These are phyloP conservation scores for Neoscytalidium dimidiatum DNA, from an alignment of 2,329 filamentous ascomycete species.

Conservation along the genomic window DNA sequence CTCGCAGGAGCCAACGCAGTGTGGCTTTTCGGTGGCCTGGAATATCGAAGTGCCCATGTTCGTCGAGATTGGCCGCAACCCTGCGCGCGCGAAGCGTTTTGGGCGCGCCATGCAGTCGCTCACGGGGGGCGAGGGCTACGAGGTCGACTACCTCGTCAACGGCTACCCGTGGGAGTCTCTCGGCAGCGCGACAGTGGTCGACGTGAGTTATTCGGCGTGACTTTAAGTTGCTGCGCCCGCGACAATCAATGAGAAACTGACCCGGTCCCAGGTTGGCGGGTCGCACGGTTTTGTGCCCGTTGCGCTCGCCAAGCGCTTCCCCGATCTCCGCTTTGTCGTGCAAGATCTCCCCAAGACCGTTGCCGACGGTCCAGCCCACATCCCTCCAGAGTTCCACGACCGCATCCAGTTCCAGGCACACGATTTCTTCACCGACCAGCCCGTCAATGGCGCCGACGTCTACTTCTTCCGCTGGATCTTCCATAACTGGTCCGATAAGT, in stretches of 20 bases:
- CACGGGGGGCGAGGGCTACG: slow-evolving; percentile 22
- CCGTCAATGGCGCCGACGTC: slow-evolving; percentile 31
- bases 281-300: slow-evolving; percentile 23
- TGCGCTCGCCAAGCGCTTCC: slow-evolving; percentile 19
- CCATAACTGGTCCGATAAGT: slow-evolving; percentile 44
- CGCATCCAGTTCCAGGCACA: slow-evolving; percentile 25
- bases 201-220: slow-evolving; percentile 17
- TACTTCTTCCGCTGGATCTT: slow-evolving; percentile 43
- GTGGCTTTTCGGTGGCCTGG: slow-evolving; percentile 18
- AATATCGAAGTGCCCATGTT: slow-evolving; percentile 23
- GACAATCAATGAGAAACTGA: neutral
- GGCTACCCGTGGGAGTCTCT: slow-evolving; percentile 22
- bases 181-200: slow-evolving; percentile 21
- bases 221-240: neutral
- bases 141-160: slow-evolving; percentile 22
- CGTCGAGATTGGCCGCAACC: slow-evolving; percentile 21
- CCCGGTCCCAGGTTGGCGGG: slow-evolving; percentile 21
- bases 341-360: slow-evolving; percentile 25
- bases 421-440: slow-evolving; percentile 33
- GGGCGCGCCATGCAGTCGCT: slow-evolving; percentile 21
- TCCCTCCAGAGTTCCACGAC: slow-evolving; percentile 22
- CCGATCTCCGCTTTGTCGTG: slow-evolving; percentile 22
- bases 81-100: slow-evolving; percentile 21
- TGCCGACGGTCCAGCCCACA: slow-evolving; percentile 19
- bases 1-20: slow-evolving; percentile 22